A percentile compares a stretch with the other conserved stretches of the same genome.
Evolutionary conservation across 495 filamentous ascomycete species (phyloP).

Genomic region (Paragyromitra xinjiangensis): DNA sequence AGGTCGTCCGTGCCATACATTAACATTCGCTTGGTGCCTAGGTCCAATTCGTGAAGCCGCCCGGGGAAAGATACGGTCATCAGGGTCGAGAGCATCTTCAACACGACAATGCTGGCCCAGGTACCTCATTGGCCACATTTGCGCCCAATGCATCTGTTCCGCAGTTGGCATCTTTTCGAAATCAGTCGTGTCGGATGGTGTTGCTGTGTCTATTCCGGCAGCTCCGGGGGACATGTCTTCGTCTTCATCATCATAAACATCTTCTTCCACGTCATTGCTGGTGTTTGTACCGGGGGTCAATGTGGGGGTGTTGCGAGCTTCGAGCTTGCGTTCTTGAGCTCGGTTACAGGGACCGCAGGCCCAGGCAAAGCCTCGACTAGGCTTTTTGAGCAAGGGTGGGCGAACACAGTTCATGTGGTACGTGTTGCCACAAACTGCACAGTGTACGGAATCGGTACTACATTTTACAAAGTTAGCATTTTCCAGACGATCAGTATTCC

Average conservation of each 20-base stretch:
- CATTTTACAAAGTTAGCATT: constrained; percentile 82
- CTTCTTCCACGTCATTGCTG: constrained; percentile 74
- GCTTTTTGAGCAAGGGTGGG: constrained; percentile 92
- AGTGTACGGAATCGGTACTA: constrained; percentile 94
- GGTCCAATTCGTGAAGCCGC: constrained; percentile 92
- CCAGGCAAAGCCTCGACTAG: constrained; percentile 97
- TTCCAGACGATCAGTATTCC: constrained; percentile 61
- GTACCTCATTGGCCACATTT: constrained; percentile 96
- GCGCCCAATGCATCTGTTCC: constrained; percentile 89
- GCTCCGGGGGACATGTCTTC: constrained; percentile 69
- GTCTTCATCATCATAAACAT: constrained; percentile 77
- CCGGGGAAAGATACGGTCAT: constrained; percentile 96
- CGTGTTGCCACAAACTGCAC: constrained; percentile 89
- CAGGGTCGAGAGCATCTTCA: constrained; percentile 95
- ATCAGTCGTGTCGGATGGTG: constrained; percentile 63
- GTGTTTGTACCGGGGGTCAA: constrained; percentile 65
- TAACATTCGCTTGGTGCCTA: constrained; percentile 87
- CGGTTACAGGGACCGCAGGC: constrained; percentile 94
- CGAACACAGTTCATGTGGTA: constrained; percentile 99
- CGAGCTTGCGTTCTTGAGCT: constrained; percentile 88
- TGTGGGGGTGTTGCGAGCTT: constrained; percentile 85
- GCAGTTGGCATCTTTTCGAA: constrained; percentile 72
- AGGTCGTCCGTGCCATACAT: constrained; percentile 81
- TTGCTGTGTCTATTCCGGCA: constrained; percentile 64
- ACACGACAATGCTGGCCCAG: constrained; percentile 94